Evolutionary conservation across 495 filamentous ascomycete species (phyloP), one percentile per base, ranked within the genome.

Genomic region (Penicillium taxi): DNA sequence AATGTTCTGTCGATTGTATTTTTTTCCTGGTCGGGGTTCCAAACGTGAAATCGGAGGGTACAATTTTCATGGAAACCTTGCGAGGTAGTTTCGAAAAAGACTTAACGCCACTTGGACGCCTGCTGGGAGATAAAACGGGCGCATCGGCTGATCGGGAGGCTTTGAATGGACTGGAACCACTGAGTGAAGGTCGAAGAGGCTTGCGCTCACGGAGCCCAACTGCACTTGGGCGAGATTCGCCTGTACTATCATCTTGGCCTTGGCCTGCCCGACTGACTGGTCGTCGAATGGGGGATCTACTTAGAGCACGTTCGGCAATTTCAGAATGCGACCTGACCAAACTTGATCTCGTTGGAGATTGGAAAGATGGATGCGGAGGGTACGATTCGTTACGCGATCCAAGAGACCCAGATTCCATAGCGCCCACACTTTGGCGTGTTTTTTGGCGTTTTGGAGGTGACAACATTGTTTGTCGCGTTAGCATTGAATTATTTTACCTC

Each of bases 401-500:
- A 29, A 9, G 56, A 42, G 61, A 36, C 15, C 55, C 39, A 29
- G 48, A 50, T 27, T 63, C 52, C 32, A 53, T 54, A 46, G 44
- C 50, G 51, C 50, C 48, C 12, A 53, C 44, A 20, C 48, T 9
- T 16, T 45, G 37, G 1, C 72, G 76, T 21, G 68, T 80, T 53
- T 72, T 79, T 40, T 77, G 77, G 47, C 76, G 64, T 53, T 84
- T 81, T n/a, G 75, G 61, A 34, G 77, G 72, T 23, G 75, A 74
- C 17, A 47, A 26, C 57, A 58, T 61, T 30, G 30, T 52, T 40
- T 30, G 30, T 52, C 37, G 43, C 32, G 20, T 26, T 26, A 18
- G 33, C 21, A 15, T 23, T n/a, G n/a, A n/a, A n/a, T 31, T 29
- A 35, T 35, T 32, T 21, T 9, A 33, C n/a, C n/a, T 35, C 35